Evolutionary conservation across 2,329 filamentous ascomycete species (phyloP), one percentile per base, ranked within the genome.

Genomic region (Exserohilum rostratum): DNA sequence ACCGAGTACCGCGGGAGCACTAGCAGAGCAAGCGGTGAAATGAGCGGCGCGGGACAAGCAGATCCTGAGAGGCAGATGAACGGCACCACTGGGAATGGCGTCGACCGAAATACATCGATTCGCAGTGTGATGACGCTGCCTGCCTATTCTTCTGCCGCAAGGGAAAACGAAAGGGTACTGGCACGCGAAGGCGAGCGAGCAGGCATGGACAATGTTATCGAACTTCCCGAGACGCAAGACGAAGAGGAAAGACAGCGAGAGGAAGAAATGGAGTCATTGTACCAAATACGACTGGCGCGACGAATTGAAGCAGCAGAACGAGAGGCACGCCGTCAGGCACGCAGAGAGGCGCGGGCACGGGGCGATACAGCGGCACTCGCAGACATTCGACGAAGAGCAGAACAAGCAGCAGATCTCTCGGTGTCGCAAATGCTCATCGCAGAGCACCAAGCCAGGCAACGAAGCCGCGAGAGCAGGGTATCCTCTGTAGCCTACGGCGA

Each of bases 111-210:
- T 66, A 92, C 90, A 1, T 96, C 91, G 7, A 83, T 98, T 40
- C 88, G 93, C 50, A 96, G 91, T n/a, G 87, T 98, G 51, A 95
- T 97, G 84, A 98, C 95, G 0, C 79, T 99, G 2, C 95, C 95
- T 0, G 85, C 90, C 0, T 99, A 99, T 74, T 88, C 89, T 2
- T 84, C 83, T 13, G 86, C 85, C 25, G 86, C 91, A 0, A 82
- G 85, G 45, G 87, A 90, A 17, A 87, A 86, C 40, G 95, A 99
- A 74, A 87, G 88, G 63, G 87, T 97, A 1, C 82, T 98, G 43
- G 95, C 87, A 6, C 85, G 93, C 5, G 95, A 96, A 74, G 95
- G 95, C 45, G 95, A 99, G 72, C 85, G 95, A 56, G 93, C 84
- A 48, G 95, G 95, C 6, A 91, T 99, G 65, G 95, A 99, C 67